Conservation (phyloP, 2,329 filamentous ascomycete species). For the Thyridium curvatum region DNA sequence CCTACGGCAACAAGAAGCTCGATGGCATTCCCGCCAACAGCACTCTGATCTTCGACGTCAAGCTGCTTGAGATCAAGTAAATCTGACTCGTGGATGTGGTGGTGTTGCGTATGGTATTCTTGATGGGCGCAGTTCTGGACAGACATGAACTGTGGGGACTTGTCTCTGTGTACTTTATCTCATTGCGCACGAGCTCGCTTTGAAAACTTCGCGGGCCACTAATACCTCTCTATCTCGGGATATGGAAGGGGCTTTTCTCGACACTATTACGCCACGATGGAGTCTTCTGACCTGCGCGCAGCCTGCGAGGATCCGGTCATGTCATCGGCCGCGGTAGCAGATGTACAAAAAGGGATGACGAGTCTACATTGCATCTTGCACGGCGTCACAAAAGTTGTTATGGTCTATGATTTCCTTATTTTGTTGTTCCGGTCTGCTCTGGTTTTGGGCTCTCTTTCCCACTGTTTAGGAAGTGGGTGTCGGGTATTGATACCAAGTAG, state of each 20-base stretch:
- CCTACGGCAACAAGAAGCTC: conserved; percentile 78
- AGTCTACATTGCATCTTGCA: conserved; percentile 42
- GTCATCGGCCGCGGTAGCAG: conserved; percentile 26
- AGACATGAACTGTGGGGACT: too few species aligned
- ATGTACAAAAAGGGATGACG: conserved; percentile 39
- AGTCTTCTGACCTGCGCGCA: conserved; percentile 41
- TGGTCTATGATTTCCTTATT: not conserved
- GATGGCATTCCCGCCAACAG: conserved; percentile 90
- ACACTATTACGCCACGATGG: conserved; percentile 16
- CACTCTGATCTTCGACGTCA: conserved; percentile 86
- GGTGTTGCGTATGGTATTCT: too few species aligned
- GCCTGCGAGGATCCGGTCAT: conserved; percentile 33
- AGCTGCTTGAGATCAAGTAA: conserved; percentile 79
- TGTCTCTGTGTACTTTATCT: too few species aligned
- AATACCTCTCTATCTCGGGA: too few species aligned
- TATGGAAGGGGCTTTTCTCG: not conserved
- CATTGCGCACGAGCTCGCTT: too few species aligned
- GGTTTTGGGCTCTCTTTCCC: not conserved
- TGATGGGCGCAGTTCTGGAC: too few species aligned
- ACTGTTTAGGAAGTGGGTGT: too few species aligned
- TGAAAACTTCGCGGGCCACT: too few species aligned
- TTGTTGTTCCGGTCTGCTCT: not conserved
- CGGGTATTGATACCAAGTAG: too few species aligned
- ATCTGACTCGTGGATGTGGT: conserved; percentile 7
- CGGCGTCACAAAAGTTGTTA: conserved; percentile 33